Conservation (phyloP, 1,284 basidiomycete genomes). For the Leccinum insigne region DNA sequence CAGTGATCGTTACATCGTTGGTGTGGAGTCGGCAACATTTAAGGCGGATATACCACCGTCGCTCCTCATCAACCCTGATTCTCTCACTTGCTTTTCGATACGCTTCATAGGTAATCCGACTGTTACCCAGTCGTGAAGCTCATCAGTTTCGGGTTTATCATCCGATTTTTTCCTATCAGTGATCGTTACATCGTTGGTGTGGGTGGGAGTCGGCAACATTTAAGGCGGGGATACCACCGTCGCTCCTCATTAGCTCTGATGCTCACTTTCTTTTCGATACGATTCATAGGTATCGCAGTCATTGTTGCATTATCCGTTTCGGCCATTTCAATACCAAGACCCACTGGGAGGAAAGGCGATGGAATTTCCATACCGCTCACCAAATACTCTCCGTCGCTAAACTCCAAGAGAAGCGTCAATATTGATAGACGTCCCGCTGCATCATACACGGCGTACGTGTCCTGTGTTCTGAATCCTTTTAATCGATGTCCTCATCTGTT, state of each 20-base stretch:
- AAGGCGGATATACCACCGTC: not conserved
- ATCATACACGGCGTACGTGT: not conserved
- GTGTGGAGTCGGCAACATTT: too few relatives aligned
- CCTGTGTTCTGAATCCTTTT: not conserved
- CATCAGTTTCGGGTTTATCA: too few relatives aligned
- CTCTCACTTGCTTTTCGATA: not conserved
- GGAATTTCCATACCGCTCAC: not conserved
- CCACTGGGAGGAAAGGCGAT: not conserved
- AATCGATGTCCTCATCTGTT: not conserved
- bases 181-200: too few relatives aligned
- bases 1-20: too few relatives aligned
- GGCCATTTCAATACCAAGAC: not conserved
- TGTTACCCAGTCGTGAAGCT: too few relatives aligned
- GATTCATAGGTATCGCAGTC: not conserved
- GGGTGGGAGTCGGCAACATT: too few relatives aligned
- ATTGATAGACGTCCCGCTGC: not conserved
- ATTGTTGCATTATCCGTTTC: not conserved
- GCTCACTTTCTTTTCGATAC: not conserved
- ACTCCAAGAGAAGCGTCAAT: accelerated
- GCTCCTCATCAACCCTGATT: not conserved
- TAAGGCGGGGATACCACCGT: not conserved
- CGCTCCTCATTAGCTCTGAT: not conserved
- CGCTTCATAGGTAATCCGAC: not conserved
- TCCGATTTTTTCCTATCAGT: too few relatives aligned
- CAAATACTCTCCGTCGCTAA: not conserved